Base-by-base conservation (phyloP, 495 filamentous ascomycete species). In the Cercophora samala region DNA sequence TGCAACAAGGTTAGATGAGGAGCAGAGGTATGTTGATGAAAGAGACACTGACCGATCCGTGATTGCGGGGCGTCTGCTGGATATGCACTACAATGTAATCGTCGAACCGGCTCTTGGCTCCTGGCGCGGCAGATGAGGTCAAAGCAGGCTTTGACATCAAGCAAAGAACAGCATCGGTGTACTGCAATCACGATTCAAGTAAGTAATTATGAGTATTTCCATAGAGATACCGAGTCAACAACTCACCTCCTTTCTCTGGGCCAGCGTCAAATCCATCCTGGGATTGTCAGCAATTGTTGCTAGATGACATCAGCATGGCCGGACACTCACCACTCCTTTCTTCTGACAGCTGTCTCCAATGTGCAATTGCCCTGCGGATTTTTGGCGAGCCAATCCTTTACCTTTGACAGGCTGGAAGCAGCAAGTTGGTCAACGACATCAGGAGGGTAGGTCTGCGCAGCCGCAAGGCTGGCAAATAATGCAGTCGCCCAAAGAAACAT, bases 71-170 rank as follows among this genome's bases (percentile, higher is more conserved):
- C 0, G 87, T 88, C 70, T 90, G 82, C 60, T 84, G 83, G 64
- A 90, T 87, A 70, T 92, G 90, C 9, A 83, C 80, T 3, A 81
- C 86, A n/a, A 87, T 81, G 66, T 91, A 91, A 70, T 92, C 89
- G 77, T 91, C 90, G 65, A 85, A 89, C 22, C 77, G 69, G 58
- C 70, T 72, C 17, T 76, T 71, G 2, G 77, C 74, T 0, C 79
- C 80, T 1, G 78, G 78, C 0, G 74, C 71, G 29, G 67, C 60
- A 26, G 23, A 69, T 19, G 15, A 74, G 24, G 64, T 82, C 78
- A 51, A 78, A 2, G 86, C 69, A 0, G 88, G 84, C 70, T 83
- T 79, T 13, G 69, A 70, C 62, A 84, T 80, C 11, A 93, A 69
- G 68, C 90, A 93, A 23, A 85, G 76, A 6, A 92, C 85, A 4